Conservation (phyloP, 73 alveolate species). For the Paramecium pentaurelia region DNA sequence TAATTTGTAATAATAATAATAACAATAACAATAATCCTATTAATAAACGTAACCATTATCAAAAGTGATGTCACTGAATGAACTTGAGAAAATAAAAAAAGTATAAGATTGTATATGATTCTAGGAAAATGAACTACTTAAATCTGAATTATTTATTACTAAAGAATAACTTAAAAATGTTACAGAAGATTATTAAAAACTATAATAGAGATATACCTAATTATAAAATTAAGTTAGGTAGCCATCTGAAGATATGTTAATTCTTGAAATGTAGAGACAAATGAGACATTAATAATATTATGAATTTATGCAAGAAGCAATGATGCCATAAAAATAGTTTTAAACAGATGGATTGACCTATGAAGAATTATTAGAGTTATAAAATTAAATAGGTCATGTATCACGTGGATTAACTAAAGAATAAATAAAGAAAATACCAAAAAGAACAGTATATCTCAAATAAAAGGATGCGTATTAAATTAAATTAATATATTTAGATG, state of each 20-base stretch:
- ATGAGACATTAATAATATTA: background rate
- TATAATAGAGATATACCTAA: background rate
- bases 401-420: slow-evolving; percentile 55
- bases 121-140: slow-evolving; percentile 10
- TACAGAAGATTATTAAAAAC: background rate
- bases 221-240: background rate
- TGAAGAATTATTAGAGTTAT: slow-evolving; percentile 47
- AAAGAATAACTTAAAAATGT: background rate
- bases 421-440: background rate
- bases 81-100: background rate
- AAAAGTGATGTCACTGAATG: background rate
- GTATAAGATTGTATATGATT: background rate
- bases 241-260: background rate
- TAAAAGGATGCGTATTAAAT: background rate
- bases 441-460: background rate
- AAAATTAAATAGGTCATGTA: slow-evolving; percentile 55
- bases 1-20: background rate
- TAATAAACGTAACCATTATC: background rate
- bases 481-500: background rate
- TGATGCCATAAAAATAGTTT: slow-evolving; percentile 26
- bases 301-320: slow-evolving; percentile 41
- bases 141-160: background rate
- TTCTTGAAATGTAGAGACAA: background rate
- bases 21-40: background rate
- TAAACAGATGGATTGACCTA: slow-evolving; percentile 54